These are phyloP conservation scores for Aegilops bicornis DNA, from an alignment of 176 grass and related monocot species.

Conservation along the genomic window DNA sequence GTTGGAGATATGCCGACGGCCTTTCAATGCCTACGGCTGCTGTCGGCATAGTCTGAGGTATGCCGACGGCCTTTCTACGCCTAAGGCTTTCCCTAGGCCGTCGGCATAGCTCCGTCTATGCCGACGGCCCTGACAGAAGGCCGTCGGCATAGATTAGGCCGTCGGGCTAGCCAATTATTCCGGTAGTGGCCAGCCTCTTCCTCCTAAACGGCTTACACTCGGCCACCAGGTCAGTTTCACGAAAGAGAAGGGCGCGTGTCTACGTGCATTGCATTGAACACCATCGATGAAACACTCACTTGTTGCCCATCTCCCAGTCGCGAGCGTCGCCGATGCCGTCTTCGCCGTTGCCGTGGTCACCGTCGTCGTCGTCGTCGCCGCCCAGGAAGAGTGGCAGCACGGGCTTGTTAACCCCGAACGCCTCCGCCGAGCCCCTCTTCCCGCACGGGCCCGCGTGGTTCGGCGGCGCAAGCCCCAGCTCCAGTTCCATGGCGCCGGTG, in stretches of 20 bases:
- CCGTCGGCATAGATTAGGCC: too few species aligned
- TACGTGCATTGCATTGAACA: background rate
- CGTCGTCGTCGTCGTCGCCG: background rate
- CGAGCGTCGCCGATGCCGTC: background rate
- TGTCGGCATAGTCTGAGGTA: too few species aligned
- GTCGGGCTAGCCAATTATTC: too few species aligned
- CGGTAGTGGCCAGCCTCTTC: conserved; percentile 46
- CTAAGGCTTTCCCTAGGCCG: too few species aligned
- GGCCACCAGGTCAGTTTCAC: background rate
- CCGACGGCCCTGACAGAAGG: too few species aligned
- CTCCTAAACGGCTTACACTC: background rate
- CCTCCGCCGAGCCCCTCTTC: conserved; percentile 40
- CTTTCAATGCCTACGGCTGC: too few species aligned
- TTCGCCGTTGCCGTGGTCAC: background rate
- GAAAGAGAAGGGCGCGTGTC: background rate
- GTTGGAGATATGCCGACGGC: too few species aligned
- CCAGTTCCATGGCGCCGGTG: conserved; percentile 39
- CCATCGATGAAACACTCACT: conserved; percentile 16
- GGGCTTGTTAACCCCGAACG: conserved; percentile 22
- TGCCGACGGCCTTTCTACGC: too few species aligned
- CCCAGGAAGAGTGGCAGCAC: conserved; percentile 42
- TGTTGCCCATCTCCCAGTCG: conserved; percentile 5
- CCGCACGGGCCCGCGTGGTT: background rate
- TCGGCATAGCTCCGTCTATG: too few species aligned
- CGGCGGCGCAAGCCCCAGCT: conserved; percentile 63